Conservation (phyloP, 441 rosid species). For the Flueggea neowawraea region DNA sequence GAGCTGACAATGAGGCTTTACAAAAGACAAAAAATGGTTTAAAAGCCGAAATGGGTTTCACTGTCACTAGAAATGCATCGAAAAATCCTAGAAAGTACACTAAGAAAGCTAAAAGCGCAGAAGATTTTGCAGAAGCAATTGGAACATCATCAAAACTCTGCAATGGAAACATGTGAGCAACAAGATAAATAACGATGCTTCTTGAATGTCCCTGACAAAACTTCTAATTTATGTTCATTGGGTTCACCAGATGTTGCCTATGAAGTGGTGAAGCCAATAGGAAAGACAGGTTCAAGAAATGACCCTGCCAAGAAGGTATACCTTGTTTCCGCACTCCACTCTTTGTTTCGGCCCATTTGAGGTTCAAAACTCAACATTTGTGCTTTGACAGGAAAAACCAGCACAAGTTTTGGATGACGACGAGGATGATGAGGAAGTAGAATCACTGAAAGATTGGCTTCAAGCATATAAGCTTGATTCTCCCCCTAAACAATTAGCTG, state of each 20-base stretch:
- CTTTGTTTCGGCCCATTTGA: not conserved
- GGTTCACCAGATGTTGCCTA: slow-evolving; percentile 39
- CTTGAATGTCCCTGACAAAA: too few relatives aligned
- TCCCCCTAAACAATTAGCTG: slow-evolving; percentile 41
- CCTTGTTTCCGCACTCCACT: not conserved
- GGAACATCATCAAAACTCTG: slow-evolving; percentile 26
- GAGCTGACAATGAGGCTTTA: slow-evolving; percentile 35
- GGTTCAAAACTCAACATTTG: not conserved
- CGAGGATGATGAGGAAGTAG: slow-evolving; percentile 50
- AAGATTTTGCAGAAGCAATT: slow-evolving; percentile 23
- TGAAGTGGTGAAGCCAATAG: slow-evolving; percentile 57
- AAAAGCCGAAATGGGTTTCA: slow-evolving; percentile 15
- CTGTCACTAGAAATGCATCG: slow-evolving; percentile 39
- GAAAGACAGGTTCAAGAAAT: slow-evolving; percentile 55
- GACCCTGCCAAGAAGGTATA: slow-evolving; percentile 63
- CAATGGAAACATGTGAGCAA: slow-evolving; percentile 58
- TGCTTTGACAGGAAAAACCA: slow-evolving; percentile 17
- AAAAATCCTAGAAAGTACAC: slow-evolving; percentile 47
- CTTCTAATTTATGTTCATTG: not conserved
- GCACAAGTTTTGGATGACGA: slow-evolving; percentile 12
- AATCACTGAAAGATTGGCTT: slow-evolving; percentile 49
- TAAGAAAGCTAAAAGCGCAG: slow-evolving; percentile 38
- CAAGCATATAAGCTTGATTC: slow-evolving; percentile 64
- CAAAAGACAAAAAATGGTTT: slow-evolving; percentile 14
- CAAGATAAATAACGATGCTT: not conserved